Evolutionary conservation across 768 basidiomycete genomes (phyloP).

Genomic region (Gyrodon lividus): DNA sequence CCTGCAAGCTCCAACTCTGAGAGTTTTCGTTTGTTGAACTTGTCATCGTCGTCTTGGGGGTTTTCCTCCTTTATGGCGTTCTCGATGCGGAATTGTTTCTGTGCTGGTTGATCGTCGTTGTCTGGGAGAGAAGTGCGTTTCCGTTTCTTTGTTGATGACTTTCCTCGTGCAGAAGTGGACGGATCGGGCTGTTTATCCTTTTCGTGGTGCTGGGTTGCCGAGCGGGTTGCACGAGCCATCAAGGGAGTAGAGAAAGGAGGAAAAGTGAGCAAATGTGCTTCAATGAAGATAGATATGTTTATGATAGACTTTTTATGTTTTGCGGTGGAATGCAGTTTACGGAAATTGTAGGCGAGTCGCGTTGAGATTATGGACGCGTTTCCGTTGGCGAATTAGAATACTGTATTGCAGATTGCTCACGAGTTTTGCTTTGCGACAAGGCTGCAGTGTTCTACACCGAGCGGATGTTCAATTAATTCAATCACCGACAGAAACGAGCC

Average conservation of each 20-base stretch:
- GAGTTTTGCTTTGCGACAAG: too few relatives aligned
- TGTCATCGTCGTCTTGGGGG: conserved; percentile 20
- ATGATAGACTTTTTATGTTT: conserved; percentile 6
- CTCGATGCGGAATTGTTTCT: conserved; percentile 50
- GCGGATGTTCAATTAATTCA: too few relatives aligned
- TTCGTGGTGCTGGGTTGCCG: conserved; percentile 43
- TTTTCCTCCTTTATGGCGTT: conserved; percentile 35
- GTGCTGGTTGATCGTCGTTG: conserved; percentile 46
- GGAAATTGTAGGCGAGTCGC: conserved; percentile 25
- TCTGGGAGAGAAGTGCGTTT: conserved; percentile 54
- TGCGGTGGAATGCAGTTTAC: conserved; percentile 25
- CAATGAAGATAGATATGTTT: conserved; percentile 4
- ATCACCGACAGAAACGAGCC: conserved; percentile 23
- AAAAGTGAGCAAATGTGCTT: background rate
- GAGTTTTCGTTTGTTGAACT: conserved; percentile 15
- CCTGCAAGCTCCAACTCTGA: conserved; percentile 39
- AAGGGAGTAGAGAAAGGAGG: conserved; percentile 9
- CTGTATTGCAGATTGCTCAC: conserved; percentile 4
- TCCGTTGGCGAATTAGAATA: conserved; percentile 19
- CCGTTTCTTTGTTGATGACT: conserved; percentile 55
- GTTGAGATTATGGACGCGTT: conserved; percentile 21
- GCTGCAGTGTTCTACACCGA: too few relatives aligned
- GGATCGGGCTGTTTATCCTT: conserved; percentile 32
- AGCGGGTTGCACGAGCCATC: conserved; percentile 82
- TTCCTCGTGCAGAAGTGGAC: conserved; percentile 27